Percentiles rank a stretch among this genome's conserved stretches.
phyloP scores from a whole-genome alignment of 306 rosid species.

The Cucurbita pepo region DNA sequence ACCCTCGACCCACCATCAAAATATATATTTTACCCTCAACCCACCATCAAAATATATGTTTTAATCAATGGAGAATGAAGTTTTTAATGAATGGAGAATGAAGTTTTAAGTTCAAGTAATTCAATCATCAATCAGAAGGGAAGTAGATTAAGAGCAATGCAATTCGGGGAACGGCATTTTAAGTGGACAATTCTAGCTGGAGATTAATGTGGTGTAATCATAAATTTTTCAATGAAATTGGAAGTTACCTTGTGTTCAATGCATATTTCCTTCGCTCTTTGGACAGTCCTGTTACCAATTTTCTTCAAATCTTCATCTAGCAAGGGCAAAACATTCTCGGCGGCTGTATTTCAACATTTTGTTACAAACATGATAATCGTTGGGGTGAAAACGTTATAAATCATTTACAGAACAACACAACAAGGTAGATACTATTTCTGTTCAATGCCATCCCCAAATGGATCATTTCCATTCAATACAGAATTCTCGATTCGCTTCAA shows the following conservation, averaged over 20 bases:
- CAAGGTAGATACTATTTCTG: background rate
- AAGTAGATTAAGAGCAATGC: background rate
- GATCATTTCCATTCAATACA: background rate
- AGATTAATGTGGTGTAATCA: background rate
- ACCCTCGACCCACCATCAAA: no score
- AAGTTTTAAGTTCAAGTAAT: background rate
- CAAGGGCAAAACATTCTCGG: background rate
- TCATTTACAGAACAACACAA: background rate
- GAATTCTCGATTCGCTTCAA: background rate
- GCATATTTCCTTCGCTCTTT: constrained; percentile 16
- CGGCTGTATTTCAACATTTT: constrained; percentile 5
- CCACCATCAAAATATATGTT: no score
- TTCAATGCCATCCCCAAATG: background rate
- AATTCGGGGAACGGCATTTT: background rate
- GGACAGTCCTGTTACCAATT: background rate
- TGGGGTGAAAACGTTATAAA: background rate
- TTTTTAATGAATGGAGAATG: background rate
- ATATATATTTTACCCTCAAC: no score
- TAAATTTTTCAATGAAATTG: background rate
- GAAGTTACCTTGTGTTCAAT: constrained; percentile 4
- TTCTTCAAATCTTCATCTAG: constrained; percentile 17
- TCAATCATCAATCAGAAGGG: background rate
- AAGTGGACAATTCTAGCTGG: background rate
- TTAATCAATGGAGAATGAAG: no score
- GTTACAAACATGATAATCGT: background rate